Conservation (phyloP, 768 basidiomycete genomes). For the Pleurotus cornucopiae region DNA sequence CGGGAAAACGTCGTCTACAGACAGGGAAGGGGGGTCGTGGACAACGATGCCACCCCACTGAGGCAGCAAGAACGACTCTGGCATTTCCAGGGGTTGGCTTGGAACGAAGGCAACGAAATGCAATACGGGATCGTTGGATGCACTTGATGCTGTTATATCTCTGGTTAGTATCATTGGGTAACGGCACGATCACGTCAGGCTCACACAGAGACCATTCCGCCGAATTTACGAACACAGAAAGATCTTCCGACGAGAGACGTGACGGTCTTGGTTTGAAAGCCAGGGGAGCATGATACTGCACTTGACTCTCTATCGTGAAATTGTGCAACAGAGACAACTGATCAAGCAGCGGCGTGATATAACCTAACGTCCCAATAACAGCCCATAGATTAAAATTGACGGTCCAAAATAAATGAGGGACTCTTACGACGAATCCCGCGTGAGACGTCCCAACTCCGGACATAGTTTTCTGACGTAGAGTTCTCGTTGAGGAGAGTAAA, state of each 20-base stretch:
- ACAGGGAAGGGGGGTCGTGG: conserved; percentile 46
- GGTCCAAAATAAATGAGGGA: too few species aligned
- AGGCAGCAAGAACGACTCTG: conserved; percentile 81
- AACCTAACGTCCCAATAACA: conserved; percentile 36
- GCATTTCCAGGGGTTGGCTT: conserved; percentile 66
- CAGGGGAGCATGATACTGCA: conserved; percentile 87
- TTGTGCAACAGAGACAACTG: conserved; percentile 72
- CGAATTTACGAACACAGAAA: conserved; percentile 92
- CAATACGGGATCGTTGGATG: conserved; percentile 89
- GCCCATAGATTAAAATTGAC: too few species aligned
- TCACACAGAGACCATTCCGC: conserved; percentile 93
- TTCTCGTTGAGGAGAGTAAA: conserved; percentile 94
- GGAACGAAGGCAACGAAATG: conserved; percentile 92
- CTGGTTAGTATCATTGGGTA: conserved; percentile 1
- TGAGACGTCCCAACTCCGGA: conserved; percentile 71
- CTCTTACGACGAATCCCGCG: conserved; percentile 58
- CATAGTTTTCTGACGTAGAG: conserved; percentile 55
- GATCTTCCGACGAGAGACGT: conserved; percentile 69
- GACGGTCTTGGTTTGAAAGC: conserved; percentile 63
- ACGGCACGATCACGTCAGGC: conserved; percentile 10
- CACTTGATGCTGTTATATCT: conserved; percentile 69
- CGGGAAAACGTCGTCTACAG: conserved; percentile 51
- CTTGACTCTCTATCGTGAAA: conserved; percentile 91
- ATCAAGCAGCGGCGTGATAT: conserved; percentile 62
- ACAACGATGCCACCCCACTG: conserved; percentile 93